These are phyloP conservation scores for Penicillium turbatum DNA, from an alignment of 495 filamentous ascomycete genomes.

Conservation along the genomic window DNA sequence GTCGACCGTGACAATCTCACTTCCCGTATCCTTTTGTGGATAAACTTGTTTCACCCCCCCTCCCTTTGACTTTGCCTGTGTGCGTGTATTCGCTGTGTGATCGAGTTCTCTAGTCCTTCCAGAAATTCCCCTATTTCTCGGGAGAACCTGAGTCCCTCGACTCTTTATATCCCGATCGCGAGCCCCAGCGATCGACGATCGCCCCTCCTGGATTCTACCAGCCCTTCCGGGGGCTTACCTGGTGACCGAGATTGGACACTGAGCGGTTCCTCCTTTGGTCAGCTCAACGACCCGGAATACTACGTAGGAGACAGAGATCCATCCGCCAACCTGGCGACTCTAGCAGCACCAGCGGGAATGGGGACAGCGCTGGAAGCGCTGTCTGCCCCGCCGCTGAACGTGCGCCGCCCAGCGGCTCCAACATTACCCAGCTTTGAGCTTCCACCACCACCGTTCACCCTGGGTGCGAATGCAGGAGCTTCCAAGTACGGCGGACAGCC, in stretches of 20 bases:
- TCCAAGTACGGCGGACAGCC: constrained; percentile 42
- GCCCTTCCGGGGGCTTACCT: constrained; percentile 36
- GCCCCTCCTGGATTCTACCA: constrained; percentile 49
- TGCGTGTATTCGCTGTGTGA: not conserved
- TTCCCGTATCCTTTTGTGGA: not conserved
- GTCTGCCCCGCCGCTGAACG: constrained; percentile 47
- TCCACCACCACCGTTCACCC: constrained; percentile 47
- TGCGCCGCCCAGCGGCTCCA: constrained; percentile 57
- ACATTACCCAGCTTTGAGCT: constrained; percentile 61
- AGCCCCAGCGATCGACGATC: constrained; percentile 28
- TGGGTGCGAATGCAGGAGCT: constrained; percentile 19
- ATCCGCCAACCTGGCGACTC: constrained; percentile 40
- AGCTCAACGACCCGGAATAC: constrained; percentile 34
- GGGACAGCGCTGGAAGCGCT: constrained; percentile 42
- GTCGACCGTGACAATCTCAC: constrained; percentile 19
- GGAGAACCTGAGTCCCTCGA: constrained; percentile 1
- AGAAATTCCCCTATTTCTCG: constrained; percentile 1
- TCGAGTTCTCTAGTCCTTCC: constrained; percentile 1
- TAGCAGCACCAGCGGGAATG: constrained; percentile 46
- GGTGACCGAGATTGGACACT: constrained; percentile 43
- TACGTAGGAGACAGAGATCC: constrained; percentile 28
- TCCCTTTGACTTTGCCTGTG: not conserved
- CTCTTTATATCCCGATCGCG: constrained; percentile 28
- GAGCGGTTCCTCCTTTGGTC: constrained; percentile 24
- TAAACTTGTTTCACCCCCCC: not conserved